These are phyloP conservation scores for Bacidia rubella DNA, from an alignment of 495 filamentous ascomycete species.

Conservation along the genomic window DNA sequence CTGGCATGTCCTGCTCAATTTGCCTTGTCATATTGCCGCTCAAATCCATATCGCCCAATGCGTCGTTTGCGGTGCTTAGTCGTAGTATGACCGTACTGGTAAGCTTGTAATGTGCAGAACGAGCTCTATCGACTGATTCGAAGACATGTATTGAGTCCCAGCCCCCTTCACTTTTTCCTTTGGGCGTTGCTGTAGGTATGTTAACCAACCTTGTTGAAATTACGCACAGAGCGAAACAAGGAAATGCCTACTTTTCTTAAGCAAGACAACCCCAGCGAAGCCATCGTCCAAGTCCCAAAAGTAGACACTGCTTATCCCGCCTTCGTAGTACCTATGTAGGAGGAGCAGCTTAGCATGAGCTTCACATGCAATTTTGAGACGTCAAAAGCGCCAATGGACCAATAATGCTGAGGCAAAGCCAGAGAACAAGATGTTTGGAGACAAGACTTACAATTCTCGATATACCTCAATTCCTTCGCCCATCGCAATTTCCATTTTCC, in stretches of 20 bases:
- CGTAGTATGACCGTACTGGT: constrained; percentile 94
- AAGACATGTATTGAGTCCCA: constrained; percentile 99
- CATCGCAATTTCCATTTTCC: constrained; percentile 82
- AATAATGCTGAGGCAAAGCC: too few species aligned
- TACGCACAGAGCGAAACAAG: background rate
- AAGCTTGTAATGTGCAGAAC: constrained; percentile 90
- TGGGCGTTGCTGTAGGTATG: constrained; percentile 38
- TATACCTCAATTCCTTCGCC: constrained; percentile 98
- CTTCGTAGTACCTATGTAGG: constrained; percentile 68
- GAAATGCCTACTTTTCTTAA: constrained; percentile 70
- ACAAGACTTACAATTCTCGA: constrained; percentile 58
- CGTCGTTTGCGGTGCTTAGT: constrained; percentile 54
- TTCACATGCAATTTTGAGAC: background rate
- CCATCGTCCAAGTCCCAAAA: constrained; percentile 98
- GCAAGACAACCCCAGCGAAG: constrained; percentile 85
- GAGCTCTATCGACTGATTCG: constrained; percentile 80
- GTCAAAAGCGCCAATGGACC: too few species aligned
- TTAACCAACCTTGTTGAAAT: background rate
- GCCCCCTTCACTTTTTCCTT: constrained; percentile 59
- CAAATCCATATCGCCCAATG: constrained; percentile 80
- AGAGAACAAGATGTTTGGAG: too few species aligned
- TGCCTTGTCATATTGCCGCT: constrained; percentile 97
- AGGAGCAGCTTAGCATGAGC: background rate
- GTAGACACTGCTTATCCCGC: constrained; percentile 87
- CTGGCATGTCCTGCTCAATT: constrained; percentile 76